Evolutionary conservation across 2,329 filamentous ascomycete species (phyloP).

Genomic region (Volutella citrinella): DNA sequence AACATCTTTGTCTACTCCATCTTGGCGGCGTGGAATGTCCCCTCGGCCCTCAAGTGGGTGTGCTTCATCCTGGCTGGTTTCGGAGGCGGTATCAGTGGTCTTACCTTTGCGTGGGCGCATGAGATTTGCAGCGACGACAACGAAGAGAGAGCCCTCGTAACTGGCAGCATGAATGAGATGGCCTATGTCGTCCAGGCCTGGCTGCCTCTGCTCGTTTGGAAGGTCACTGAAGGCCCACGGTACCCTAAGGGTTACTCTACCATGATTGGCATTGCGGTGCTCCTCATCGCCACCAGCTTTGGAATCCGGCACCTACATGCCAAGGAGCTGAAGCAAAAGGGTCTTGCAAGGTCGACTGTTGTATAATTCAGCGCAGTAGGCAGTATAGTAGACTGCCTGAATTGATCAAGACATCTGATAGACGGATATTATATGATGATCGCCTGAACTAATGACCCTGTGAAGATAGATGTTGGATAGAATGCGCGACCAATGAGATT

Average conservation of each 20-base stretch:
- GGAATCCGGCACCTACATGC: constrained; percentile 44
- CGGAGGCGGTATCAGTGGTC: constrained; percentile 44
- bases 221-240: constrained; percentile 58
- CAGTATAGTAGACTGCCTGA: no score
- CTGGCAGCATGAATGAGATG: constrained; percentile 66
- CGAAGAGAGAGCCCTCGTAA: constrained; percentile 65
- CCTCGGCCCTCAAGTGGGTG: constrained; percentile 59
- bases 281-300: constrained; percentile 50
- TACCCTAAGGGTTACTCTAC: constrained; percentile 62
- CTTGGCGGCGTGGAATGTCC: constrained; percentile 42
- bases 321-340: no score
- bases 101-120: constrained; percentile 48
- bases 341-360: no score
- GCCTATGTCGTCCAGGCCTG: constrained; percentile 68
- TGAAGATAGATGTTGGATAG: no score
- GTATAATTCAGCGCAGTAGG: no score
- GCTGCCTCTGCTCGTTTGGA: constrained; percentile 65
- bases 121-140: constrained; percentile 51
- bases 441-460: no score
- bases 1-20: constrained; percentile 39
- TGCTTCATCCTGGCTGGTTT: constrained; percentile 57
- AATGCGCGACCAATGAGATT: no score
- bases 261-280: constrained; percentile 44
- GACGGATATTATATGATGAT: no score
- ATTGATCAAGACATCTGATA: no score